Evolutionary conservation across 768 basidiomycete species (phyloP).

Genomic region (Podaxis rugospora): DNA sequence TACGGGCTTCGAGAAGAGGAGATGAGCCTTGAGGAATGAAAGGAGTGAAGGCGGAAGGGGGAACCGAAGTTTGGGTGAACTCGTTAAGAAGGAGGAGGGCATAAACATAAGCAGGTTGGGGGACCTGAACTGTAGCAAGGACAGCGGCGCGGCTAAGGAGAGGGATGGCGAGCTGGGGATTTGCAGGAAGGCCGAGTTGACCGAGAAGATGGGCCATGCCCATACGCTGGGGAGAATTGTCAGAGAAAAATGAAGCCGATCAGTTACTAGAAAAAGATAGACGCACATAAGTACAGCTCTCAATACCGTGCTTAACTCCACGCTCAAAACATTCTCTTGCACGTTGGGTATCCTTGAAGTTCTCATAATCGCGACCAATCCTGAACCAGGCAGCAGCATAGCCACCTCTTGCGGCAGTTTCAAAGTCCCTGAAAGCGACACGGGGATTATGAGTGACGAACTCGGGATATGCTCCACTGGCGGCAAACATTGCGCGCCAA

Average conservation of each 20-base stretch:
- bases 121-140: constrained; percentile 65
- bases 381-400: constrained; percentile 86
- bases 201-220: constrained; percentile 92
- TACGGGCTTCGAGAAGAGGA: constrained; percentile 58
- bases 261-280: constrained; percentile 13
- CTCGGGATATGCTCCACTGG: constrained; percentile 68
- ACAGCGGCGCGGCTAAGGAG: constrained; percentile 77
- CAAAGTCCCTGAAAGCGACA: constrained; percentile 86
- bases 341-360: constrained; percentile 65
- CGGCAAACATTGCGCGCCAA: constrained; percentile 68
- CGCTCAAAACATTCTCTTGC: constrained; percentile 87
- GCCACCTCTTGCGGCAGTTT: constrained; percentile 74
- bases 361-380: constrained; percentile 89
- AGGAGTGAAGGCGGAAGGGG: constrained; percentile 45
- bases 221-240: constrained; percentile 53
- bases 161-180: constrained; percentile 56
- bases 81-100: constrained; percentile 85
- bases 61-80: constrained; percentile 64
- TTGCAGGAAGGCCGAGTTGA: constrained; percentile 64
- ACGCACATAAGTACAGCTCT: constrained; percentile 76
- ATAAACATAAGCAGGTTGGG: constrained; percentile 86
- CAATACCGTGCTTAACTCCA: constrained; percentile 70
- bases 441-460: constrained; percentile 64
- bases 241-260: constrained; percentile 10
- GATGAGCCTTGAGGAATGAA: constrained; percentile 49